These are phyloP conservation scores for Scheffersomyces spartinae DNA, from an alignment of 805 yeast species.

Conservation along the genomic window DNA sequence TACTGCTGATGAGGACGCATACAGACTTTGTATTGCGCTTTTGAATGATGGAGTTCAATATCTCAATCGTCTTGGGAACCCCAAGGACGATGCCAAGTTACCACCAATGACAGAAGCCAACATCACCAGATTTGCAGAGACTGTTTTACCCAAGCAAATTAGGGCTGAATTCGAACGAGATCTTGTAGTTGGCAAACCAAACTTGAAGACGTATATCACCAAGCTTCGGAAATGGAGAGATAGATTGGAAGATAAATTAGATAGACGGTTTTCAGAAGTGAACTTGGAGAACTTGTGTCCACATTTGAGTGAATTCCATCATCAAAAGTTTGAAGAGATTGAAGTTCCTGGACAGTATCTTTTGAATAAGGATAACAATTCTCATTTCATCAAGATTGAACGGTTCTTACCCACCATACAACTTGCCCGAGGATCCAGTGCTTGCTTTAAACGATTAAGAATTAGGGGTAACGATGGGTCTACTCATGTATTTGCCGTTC, in stretches of 20 bases:
- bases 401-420: slow-evolving; percentile 85
- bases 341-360: slow-evolving; percentile 96
- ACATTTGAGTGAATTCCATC: slow-evolving; percentile 93
- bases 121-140: slow-evolving; percentile 81
- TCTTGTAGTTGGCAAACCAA: slow-evolving; percentile 78
- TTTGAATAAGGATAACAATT: slow-evolving; percentile 74
- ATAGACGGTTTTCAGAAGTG: slow-evolving; percentile 67
- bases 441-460: slow-evolving; percentile 79
- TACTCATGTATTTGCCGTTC: slow-evolving; percentile 86
- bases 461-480: slow-evolving; percentile 93
- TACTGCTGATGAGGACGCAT: slow-evolving; percentile 92
- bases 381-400: slow-evolving; percentile 89
- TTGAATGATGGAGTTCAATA: slow-evolving; percentile 90
- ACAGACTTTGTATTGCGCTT: slow-evolving; percentile 82
- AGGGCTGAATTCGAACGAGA: slow-evolving; percentile 87
- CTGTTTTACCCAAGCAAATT: slow-evolving; percentile 79
- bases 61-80: slow-evolving; percentile 74
- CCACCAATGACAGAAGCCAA: slow-evolving; percentile 90
- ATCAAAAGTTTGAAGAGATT: slow-evolving; percentile 94
- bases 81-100: slow-evolving; percentile 76
- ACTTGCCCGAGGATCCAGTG: slow-evolving; percentile 78
- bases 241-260: slow-evolving; percentile 82
- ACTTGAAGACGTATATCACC: slow-evolving; percentile 73
- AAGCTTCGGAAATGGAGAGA: slow-evolving; percentile 88
- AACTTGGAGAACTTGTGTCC: slow-evolving; percentile 88